Evolutionary conservation across 495 filamentous ascomycete genomes (phyloP).

Genomic region (Xylaria flabelliformis): DNA sequence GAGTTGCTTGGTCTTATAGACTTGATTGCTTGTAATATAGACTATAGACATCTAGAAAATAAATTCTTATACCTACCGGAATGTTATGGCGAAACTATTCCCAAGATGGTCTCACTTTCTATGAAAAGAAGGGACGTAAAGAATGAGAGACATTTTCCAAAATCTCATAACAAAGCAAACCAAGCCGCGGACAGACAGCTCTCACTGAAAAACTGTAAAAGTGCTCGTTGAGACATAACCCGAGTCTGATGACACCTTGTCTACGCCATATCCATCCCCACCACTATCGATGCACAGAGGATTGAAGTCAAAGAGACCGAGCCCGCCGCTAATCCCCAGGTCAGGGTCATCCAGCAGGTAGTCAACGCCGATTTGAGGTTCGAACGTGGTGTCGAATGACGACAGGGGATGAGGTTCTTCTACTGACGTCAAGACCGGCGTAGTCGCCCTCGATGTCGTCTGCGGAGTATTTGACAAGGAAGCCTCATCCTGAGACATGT

Average conservation of each 20-base stretch:
- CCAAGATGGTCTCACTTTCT: neutral
- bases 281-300: slow-evolving; percentile 22
- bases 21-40: neutral
- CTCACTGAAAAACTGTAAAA: slow-evolving; percentile 21
- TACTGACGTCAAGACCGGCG: slow-evolving; percentile 30
- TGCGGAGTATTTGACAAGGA: slow-evolving; percentile 33
- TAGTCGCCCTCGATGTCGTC: slow-evolving; percentile 34
- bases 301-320: slow-evolving; percentile 27
- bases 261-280: slow-evolving; percentile 24
- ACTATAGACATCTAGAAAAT: neutral
- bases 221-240: slow-evolving; percentile 37
- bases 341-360: slow-evolving; percentile 25
- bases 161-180: neutral
- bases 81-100: neutral
- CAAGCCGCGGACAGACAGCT: neutral
- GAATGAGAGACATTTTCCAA: neutral
- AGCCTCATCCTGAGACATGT: slow-evolving; percentile 31
- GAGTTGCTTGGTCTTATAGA: neutral
- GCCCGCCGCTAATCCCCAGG: slow-evolving; percentile 13
- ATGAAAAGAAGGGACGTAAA: neutral
- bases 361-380: slow-evolving; percentile 30
- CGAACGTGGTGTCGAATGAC: slow-evolving; percentile 20
- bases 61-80: neutral
- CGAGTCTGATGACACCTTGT: slow-evolving; percentile 33
- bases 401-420: slow-evolving; percentile 11